Base-by-base conservation (phyloP, 345 rosid species). In the Brassica carinata region DNA sequence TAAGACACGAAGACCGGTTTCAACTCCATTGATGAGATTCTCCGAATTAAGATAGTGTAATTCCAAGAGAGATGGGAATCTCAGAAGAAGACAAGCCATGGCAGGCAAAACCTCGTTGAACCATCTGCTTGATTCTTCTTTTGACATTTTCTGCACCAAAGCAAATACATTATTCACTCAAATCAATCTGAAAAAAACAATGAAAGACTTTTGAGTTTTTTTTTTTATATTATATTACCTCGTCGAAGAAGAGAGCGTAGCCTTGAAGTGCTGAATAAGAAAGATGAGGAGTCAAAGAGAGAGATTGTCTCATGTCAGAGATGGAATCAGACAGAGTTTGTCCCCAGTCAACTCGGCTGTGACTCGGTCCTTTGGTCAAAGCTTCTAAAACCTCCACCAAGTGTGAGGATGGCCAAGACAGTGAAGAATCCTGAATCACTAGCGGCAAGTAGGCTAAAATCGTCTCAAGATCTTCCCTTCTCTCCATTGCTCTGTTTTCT, bases 171-270 rank as follows among this genome's bases (percentile, higher is more conserved):
- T 17, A 2, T 29, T 43, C 61, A 65, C 4, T 31, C 11, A 8
- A 48, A 48, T 5, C 36, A 69, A 19, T 59, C 55, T n/a, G 33
- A 8, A 61, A 33, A 61, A 61, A 45, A 69, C 29, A 4, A 3
- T 7, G 0, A 55, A 2, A 27, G 3, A 66, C 14, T 17, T 66
- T 15, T 9, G 5, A 17, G 14, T 10, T 18, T 8, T 10, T 14
- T 5, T 3, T 64, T 71, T 36, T 0, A 17, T 57, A 7, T 0
- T 43, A 10, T 2, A 15, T 64, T 64, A 89, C 96, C 84, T 87
- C 91, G 62, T 92, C 93, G 63, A 94, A 92, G 89, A 82, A 90
- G 76, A 87, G 88, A 26, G 89, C 78, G 65, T 87, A 90, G 33
- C 94, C 97, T 57, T 80, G 69, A 30, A 73, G 77, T 30, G 92